phyloP scores from a whole-genome alignment of 2,329 filamentous ascomycete species.

The Purpureocillium lavendulum region DNA sequence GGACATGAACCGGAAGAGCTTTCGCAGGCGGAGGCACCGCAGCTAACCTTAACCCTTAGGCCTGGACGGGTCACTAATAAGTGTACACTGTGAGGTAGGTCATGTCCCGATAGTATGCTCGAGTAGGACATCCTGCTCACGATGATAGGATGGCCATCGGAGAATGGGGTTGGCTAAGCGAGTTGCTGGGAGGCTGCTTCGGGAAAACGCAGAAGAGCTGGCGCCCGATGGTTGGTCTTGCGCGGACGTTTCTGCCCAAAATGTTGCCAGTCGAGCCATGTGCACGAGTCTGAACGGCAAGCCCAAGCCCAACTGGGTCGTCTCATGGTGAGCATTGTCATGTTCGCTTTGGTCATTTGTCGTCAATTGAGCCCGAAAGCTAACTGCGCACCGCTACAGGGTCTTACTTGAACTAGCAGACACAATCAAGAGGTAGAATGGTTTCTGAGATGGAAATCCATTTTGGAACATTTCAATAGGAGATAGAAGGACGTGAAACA shows the following conservation, averaged over 20 bases:
- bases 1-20: background rate
- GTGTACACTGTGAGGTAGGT: conserved; percentile 48
- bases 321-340: conserved; percentile 46
- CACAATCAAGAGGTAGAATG: too few species aligned
- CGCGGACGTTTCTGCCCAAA: conserved; percentile 56
- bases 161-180: conserved; percentile 55
- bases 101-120: too few species aligned
- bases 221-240: conserved; percentile 44
- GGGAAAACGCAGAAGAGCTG: conserved; percentile 36
- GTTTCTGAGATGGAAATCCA: too few species aligned
- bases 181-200: conserved; percentile 49
- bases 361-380: too few species aligned
- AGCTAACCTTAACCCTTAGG: conserved; percentile 26
- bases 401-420: background rate
- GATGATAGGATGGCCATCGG: conserved; percentile 40
- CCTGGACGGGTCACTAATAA: conserved; percentile 52
- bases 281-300: conserved; percentile 53
- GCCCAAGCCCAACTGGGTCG: conserved; percentile 39
- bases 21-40: too few species aligned
- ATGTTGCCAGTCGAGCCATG: conserved; percentile 51
- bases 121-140: background rate
- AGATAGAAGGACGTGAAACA: too few species aligned
- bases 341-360: too few species aligned
- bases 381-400: background rate
- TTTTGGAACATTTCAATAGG: too few species aligned